Evolutionary conservation across 805 yeast species (phyloP).

Genomic region (Blastobotrys chiropterorum): DNA sequence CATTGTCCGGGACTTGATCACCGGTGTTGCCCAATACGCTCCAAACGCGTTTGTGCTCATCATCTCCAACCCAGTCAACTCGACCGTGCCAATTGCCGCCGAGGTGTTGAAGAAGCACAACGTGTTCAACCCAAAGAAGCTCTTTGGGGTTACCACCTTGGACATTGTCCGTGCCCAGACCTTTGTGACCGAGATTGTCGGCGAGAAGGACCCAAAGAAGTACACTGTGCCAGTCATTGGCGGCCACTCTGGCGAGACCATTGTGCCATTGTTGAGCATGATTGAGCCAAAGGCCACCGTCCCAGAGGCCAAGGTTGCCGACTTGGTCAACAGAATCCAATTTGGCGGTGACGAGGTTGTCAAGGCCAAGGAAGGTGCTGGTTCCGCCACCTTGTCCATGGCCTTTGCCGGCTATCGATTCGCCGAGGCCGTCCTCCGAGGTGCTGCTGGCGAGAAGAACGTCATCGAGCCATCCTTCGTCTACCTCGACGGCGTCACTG

Average conservation of each 20-base stretch:
- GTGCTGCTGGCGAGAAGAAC: constrained; percentile 36
- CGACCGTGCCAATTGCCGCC: constrained; percentile 84
- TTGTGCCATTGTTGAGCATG: constrained; percentile 72
- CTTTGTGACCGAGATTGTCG: constrained; percentile 54
- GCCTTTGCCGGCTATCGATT: constrained; percentile 88
- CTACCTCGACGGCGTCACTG: constrained; percentile 31
- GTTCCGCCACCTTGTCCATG: constrained; percentile 94
- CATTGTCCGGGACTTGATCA: constrained; percentile 67
- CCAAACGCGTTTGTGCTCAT: constrained; percentile 74
- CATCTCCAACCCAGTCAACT: constrained; percentile 91
- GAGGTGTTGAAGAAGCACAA: constrained; percentile 66
- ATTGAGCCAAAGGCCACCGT: constrained; percentile 31
- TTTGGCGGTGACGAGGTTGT: constrained; percentile 97
- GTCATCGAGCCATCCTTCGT: constrained; percentile 44
- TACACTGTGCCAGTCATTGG: constrained; percentile 71
- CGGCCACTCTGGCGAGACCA: constrained; percentile 94
- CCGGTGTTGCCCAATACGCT: constrained; percentile 63
- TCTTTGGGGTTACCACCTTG: constrained; percentile 85
- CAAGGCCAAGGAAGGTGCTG: constrained; percentile 88
- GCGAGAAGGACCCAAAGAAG: constrained; percentile 40
- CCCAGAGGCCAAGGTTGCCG: constrained; percentile 38
- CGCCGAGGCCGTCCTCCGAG: constrained; percentile 50
- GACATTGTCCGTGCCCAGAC: constrained; percentile 86
- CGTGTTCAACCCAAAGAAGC: constrained; percentile 61
- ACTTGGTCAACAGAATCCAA: constrained; percentile 82